Evolutionary conservation across 2,329 filamentous ascomycete species (phyloP), one percentile per base, ranked within the genome.

Genomic region (Penicillium sp.): DNA sequence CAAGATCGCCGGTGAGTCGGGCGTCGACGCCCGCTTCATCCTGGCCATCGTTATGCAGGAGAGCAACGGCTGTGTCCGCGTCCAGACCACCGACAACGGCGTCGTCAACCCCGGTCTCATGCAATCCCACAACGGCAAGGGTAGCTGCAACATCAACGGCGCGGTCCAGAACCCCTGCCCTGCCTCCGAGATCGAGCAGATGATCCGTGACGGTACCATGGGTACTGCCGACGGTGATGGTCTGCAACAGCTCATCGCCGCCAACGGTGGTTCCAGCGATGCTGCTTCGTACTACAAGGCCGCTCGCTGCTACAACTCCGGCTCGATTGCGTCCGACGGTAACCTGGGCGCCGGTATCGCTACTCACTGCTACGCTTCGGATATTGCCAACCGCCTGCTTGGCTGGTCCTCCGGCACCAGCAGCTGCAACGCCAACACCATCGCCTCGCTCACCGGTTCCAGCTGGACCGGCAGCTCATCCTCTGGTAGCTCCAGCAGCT

Each of bases 11-110:
- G 79, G 80, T 58, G 58, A 73, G 51, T 52, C 63, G 12, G 71
- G 63, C 28, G 54, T 81, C 34, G 78, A 80, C 61, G 62, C 69
- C 41, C 76, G 79, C 50, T 78, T 79, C 61, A 78, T 81, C 61
- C 69, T 81, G 14, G 75, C 78, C n/a, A 70, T 81, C 58, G 62
- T 81, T 39, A 73, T 81, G 71, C 79, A 81, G 63, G 79, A 81
- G 64, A 78, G 74, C 62, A 74, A 73, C 58, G 79, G 79, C 42
- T 81, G 79, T 66, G 78, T 81, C 17, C 77, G 78, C 31, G 77
- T 73, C 22, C 69, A 63, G 1, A 78, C 77, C 20, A 79, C 77
- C 42, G 67, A 75, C 71, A 72, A 78, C 63, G 75, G 75, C 15
- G 76, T 79, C 25, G 59, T 59, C 55, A 81, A 81, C 69, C 79